Percentiles rank a stretch among this genome's conserved stretches.
phyloP scores from a whole-genome alignment of 1,284 basidiomycete species.

The Thelephora terrestris region DNA sequence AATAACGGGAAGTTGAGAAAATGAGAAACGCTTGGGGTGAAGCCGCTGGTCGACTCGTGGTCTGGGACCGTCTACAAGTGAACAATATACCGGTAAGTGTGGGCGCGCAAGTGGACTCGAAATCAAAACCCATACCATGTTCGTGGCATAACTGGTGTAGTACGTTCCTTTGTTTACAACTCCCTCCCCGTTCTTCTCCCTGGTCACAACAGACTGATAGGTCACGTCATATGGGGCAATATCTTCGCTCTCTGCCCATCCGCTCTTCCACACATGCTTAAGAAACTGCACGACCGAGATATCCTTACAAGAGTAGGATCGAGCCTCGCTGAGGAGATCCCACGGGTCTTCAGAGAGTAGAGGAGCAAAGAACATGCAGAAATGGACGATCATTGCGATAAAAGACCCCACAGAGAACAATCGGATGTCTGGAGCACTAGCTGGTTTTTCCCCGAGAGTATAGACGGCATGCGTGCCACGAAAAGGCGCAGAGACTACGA shows the following conservation, averaged over 20 bases:
- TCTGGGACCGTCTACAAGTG: not conserved
- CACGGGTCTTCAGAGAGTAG: slow-evolving; percentile 24
- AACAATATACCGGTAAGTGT: not conserved
- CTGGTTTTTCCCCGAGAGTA: slow-evolving; percentile 32
- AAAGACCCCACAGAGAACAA: slow-evolving; percentile 31
- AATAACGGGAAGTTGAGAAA: slow-evolving; percentile 15
- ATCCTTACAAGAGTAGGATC: slow-evolving; percentile 30
- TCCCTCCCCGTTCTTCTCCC: slow-evolving; percentile 33
- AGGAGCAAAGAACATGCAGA: slow-evolving; percentile 34
- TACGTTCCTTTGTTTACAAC: slow-evolving; percentile 26
- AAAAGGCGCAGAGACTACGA: slow-evolving; percentile 36
- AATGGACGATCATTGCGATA: slow-evolving; percentile 30
- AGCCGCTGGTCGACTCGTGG: not conserved
- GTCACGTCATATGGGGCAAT: slow-evolving; percentile 39
- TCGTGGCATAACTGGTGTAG: slow-evolving; percentile 34
- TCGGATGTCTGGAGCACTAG: slow-evolving; percentile 31
- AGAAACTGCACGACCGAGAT: slow-evolving; percentile 24
- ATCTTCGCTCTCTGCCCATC: slow-evolving; percentile 39
- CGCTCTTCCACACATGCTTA: slow-evolving; percentile 33
- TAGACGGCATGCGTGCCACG: slow-evolving; percentile 41
- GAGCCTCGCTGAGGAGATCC: slow-evolving; percentile 36
- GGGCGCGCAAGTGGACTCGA: not conserved
- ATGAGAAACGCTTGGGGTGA: slow-evolving; percentile 4
- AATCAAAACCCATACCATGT: slow-evolving; percentile 23
- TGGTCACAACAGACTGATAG: slow-evolving; percentile 33